Conservation (phyloP, 148 eudicot genomes). For the Heliosperma pusillum region DNA sequence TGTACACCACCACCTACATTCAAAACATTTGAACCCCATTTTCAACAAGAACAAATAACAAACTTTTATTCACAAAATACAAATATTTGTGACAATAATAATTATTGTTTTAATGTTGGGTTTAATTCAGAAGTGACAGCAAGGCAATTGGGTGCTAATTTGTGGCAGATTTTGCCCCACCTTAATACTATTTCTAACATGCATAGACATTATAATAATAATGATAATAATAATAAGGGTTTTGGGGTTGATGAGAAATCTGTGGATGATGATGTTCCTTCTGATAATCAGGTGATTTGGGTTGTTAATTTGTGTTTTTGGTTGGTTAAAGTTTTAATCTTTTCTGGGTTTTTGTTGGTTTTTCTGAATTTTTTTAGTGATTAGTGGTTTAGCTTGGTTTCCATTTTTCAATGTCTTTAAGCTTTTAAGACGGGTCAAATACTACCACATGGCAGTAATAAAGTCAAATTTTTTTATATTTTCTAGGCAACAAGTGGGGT, state of each 20-base stretch:
- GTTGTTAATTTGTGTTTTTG: neutral
- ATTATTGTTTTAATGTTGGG: neutral
- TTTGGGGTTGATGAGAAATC: conserved; percentile 24
- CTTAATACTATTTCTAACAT: conserved; percentile 30
- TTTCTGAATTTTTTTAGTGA: neutral
- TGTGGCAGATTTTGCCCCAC: conserved; percentile 64
- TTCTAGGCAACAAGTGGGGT: no score
- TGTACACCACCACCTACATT: conserved; percentile 80
- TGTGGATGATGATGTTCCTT: conserved; percentile 33
- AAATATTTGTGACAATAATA: neutral
- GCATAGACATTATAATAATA: conserved; percentile 28
- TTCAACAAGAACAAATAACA: conserved; percentile 14
- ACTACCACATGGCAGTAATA: no score
- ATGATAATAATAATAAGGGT: neutral
- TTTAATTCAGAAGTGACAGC: conserved; percentile 40
- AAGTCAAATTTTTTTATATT: no score
- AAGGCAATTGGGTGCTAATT: conserved; percentile 70
- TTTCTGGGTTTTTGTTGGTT: conserved; percentile 19
- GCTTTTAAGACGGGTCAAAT: no score
- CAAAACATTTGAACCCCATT: conserved; percentile 35
- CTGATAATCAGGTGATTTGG: conserved; percentile 45
- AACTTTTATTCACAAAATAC: neutral
- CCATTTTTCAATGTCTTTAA: neutral
- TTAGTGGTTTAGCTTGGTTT: no score
- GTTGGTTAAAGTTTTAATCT: neutral